Base-by-base conservation (phyloP, 2,329 filamentous ascomycete species). In the Conoideocrella luteorostrata region DNA sequence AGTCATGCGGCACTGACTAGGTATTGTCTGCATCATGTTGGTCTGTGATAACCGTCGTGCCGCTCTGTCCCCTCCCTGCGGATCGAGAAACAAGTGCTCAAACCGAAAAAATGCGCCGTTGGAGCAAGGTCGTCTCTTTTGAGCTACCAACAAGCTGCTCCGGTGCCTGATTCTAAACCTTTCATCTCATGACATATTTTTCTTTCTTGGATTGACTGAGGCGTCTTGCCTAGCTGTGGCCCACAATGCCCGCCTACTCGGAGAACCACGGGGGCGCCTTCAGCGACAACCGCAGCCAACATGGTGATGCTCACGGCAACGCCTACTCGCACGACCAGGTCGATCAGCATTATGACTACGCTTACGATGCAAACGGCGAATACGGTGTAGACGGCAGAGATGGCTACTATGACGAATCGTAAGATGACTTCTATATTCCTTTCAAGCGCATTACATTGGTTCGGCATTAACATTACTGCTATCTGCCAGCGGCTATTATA, bases 351-450 rank as follows among this genome's bases (percentile, higher is more conserved):
- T 80, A 86, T 45, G 65, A 75, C 45, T 64, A 71, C 32, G 67
- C 63, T 54, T 78, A 82, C 55, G 74, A 82, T 50, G 74, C 75
- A 50, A 75, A 82, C 29, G 74, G 71, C 39, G 71, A 54, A 50
- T 66, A 56, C 52, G 68, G 65, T 43, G 65, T 48, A 11, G 59
- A 67, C 5, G 55, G 54, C 6, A 78, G 74, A 50, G 90, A 96
- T 61, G 89, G 89, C 38, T 97, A 96, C 63, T 97, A 97, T 58
- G 93, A 97, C 57, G 88, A 95, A 73, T 84, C 86, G 86, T 94
- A 70, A 65, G 86, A 51, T 30, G 34, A 36, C 7, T 21, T 17
- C 22, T n/a, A n/a, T n/a, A n/a, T n/a, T n/a, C n/a, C n/a, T n/a
- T n/a, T n/a, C n/a, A n/a, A n/a, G n/a, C n/a, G 12, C 11, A 12